Conservation (phyloP, 495 filamentous ascomycete genomes). For the Pseudotulostoma volvatum region DNA sequence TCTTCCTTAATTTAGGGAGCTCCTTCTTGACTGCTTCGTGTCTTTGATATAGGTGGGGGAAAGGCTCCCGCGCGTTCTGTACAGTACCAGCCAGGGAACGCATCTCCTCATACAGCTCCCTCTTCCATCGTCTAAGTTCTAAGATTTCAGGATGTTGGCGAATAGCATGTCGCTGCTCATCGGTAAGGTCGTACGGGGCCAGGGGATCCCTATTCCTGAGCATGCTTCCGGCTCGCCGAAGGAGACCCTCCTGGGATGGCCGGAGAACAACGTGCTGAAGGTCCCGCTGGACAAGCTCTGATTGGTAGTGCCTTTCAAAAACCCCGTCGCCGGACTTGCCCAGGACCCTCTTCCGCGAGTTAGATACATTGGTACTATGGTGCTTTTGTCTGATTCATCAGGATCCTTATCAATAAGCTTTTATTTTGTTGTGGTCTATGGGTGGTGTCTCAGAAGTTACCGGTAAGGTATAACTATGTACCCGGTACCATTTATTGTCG, state of each 20-base stretch:
- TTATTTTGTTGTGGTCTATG: not conserved
- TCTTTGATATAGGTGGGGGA: conserved; percentile 14
- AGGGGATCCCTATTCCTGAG: conserved; percentile 14
- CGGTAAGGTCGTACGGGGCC: conserved; percentile 13
- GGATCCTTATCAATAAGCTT: no score
- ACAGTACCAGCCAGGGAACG: conserved; percentile 14
- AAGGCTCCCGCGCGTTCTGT: conserved; percentile 9
- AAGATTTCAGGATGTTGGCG: conserved; percentile 11
- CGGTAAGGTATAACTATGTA: no score
- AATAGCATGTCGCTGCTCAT: conserved; percentile 12
- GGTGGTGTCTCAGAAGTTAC: no score
- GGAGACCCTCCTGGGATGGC: conserved; percentile 12
- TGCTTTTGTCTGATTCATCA: no score
- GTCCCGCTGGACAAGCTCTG: conserved; percentile 14
- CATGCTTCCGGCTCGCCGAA: conserved; percentile 9
- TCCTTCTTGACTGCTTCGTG: conserved; percentile 11
- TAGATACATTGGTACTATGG: conserved; percentile 1
- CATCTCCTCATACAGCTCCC: conserved; percentile 16
- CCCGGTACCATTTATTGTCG: no score
- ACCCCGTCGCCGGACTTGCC: conserved; percentile 14
- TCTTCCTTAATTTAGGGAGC: conserved; percentile 12
- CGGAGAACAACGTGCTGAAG: conserved; percentile 13
- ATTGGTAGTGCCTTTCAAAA: conserved; percentile 19
- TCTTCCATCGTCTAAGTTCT: conserved; percentile 14
- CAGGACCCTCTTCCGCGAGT: conserved; percentile 15